phyloP scores from a whole-genome alignment of 2,329 filamentous ascomycete genomes.

The Talaromyces pinophilus region DNA sequence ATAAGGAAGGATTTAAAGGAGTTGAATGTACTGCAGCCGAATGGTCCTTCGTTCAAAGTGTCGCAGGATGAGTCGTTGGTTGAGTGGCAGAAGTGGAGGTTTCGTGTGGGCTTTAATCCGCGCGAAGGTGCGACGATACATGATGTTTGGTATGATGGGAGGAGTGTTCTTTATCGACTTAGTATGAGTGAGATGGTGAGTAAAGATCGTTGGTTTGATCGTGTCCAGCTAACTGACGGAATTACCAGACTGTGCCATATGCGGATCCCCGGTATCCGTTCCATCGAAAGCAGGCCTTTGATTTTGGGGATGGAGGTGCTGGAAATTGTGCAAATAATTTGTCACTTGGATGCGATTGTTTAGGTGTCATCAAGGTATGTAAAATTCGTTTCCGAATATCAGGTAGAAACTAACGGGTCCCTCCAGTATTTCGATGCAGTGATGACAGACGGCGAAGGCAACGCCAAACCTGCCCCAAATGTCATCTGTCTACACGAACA shows the following conservation, averaged over 20 bases:
- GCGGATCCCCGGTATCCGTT: conserved; percentile 65
- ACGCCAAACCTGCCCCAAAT: conserved; percentile 62
- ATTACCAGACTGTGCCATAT: conserved; percentile 43
- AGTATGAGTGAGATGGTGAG: conserved; percentile 62
- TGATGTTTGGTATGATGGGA: conserved; percentile 64
- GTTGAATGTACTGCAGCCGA: conserved; percentile 64
- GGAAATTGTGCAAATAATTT: conserved; percentile 66
- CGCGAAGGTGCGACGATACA: conserved; percentile 69
- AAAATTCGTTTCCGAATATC: not conserved
- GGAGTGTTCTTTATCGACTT: conserved; percentile 66
- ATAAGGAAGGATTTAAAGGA: conserved; percentile 62
- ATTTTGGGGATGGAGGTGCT: conserved; percentile 66
- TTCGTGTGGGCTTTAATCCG: conserved; percentile 67
- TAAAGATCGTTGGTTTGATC: too few species aligned
- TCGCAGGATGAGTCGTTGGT: conserved; percentile 57
- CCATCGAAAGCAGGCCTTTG: conserved; percentile 68
- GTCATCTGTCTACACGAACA: conserved; percentile 71
- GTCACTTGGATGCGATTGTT: conserved; percentile 67
- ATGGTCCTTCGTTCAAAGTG: conserved; percentile 62
- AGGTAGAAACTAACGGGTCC: not conserved
- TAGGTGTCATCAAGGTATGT: conserved; percentile 59
- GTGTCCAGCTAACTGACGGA: not conserved
- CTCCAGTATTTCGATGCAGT: conserved; percentile 61
- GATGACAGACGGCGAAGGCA: conserved; percentile 61
- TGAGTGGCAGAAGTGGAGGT: conserved; percentile 65